Conservation (phyloP, 1,284 basidiomycete genomes). For the Lentinus polychrous region DNA sequence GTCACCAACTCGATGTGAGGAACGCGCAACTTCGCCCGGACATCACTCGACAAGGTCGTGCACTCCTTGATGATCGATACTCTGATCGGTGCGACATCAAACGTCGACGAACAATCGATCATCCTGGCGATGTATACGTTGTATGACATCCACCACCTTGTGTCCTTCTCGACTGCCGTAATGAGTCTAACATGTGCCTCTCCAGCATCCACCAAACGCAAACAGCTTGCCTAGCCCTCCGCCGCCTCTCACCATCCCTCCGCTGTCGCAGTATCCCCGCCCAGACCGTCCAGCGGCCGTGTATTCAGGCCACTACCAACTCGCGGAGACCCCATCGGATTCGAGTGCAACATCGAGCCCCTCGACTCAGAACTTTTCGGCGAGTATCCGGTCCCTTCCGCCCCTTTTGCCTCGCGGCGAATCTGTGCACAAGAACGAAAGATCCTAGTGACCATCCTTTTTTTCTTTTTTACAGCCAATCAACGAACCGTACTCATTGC, state of each 20-base stretch:
- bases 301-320: conserved; percentile 46
- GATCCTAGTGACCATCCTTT: conserved; percentile 42
- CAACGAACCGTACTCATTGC: conserved; percentile 32
- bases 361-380: conserved; percentile 69
- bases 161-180: neutral
- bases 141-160: conserved; percentile 26
- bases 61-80: conserved; percentile 20
- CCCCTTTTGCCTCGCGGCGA: conserved; percentile 21
- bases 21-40: conserved; percentile 24
- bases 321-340: conserved; percentile 64
- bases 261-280: conserved; percentile 26
- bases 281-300: conserved; percentile 30
- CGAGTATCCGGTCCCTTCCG: conserved; percentile 51
- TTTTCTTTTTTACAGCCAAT: conserved; percentile 45
- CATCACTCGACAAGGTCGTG: conserved; percentile 16
- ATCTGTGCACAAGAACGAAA: conserved; percentile 26
- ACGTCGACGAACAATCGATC: conserved; percentile 42
- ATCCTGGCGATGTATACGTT: conserved; percentile 50
- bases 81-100: conserved; percentile 55
- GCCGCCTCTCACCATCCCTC: conserved; percentile 55
- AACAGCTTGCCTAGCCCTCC: conserved; percentile 35
- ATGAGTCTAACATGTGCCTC: neutral
- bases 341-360: conserved; percentile 70
- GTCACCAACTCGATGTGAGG: conserved; percentile 42
- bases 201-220: conserved; percentile 4